Evolutionary conservation across 768 basidiomycete genomes (phyloP).

Genomic region (Saitozyma sp.): DNA sequence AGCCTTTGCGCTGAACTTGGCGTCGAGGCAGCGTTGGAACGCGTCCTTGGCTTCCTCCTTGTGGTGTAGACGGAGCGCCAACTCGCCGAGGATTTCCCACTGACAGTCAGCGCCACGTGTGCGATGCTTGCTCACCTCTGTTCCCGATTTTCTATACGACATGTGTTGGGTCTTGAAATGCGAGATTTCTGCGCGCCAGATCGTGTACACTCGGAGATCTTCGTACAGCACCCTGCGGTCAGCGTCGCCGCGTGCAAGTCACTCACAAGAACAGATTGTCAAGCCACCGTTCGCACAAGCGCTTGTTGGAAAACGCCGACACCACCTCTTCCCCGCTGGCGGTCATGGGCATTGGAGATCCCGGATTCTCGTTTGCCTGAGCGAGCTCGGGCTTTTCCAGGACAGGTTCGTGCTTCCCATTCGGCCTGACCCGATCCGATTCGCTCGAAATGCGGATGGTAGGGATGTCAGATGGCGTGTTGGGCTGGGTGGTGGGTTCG

Average conservation of each 20-base stretch:
- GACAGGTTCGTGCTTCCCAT: constrained; percentile 54
- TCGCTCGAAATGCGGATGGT: constrained; percentile 78
- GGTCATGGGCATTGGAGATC: constrained; percentile 24
- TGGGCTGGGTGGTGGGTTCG: constrained; percentile 8
- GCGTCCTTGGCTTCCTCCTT: constrained; percentile 99
- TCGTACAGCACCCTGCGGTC: constrained; percentile 91
- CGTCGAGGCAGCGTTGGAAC: constrained; percentile 89
- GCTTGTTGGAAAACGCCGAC: constrained; percentile 93
- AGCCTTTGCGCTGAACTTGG: constrained; percentile 83
- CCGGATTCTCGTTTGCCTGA: constrained; percentile 28
- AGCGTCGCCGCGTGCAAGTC: background rate
- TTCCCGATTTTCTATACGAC: constrained; percentile 91
- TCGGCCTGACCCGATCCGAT: constrained; percentile 50
- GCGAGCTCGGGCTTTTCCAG: constrained; percentile 47
- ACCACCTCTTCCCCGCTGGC: constrained; percentile 46
- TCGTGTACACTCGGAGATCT: constrained; percentile 98
- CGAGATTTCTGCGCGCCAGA: constrained; percentile 96
- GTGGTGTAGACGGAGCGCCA: constrained; percentile 89
- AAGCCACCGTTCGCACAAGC: constrained; percentile 94
- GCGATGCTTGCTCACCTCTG: constrained; percentile 58
- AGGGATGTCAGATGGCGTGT: constrained; percentile 56
- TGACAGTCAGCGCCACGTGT: constrained; percentile 6
- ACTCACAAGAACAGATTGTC: constrained; percentile 68
- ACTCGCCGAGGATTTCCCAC: constrained; percentile 97
- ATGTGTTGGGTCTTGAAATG: constrained; percentile 99